Conservation (phyloP, 1,284 basidiomycete species). For the Ganoderma boninense region DNA sequence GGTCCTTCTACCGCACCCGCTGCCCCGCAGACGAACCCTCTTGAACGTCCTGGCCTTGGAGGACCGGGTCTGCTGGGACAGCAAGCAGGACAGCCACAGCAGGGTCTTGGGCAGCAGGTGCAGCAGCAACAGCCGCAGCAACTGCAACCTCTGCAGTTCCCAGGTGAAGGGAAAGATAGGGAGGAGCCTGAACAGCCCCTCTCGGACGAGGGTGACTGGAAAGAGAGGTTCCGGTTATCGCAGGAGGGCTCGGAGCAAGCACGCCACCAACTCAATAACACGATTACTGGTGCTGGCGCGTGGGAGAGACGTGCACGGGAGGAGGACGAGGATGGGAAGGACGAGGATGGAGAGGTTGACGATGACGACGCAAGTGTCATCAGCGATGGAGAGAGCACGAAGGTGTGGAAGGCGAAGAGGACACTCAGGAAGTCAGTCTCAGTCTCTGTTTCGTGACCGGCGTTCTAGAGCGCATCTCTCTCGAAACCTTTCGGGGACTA, state of each 20-base stretch:
- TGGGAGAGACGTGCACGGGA: conserved; percentile 52
- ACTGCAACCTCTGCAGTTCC: conserved; percentile 30
- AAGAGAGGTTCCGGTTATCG: conserved; percentile 71
- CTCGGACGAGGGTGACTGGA: conserved; percentile 87
- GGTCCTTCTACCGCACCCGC: conserved; percentile 59
- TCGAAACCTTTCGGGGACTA: conserved; percentile 27
- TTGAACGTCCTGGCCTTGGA: conserved; percentile 61
- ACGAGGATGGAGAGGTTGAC: conserved; percentile 49
- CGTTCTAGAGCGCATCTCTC: conserved; percentile 24
- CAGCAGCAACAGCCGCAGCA: conserved; percentile 38
- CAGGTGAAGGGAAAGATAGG: conserved; percentile 50
- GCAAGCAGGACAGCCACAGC: conserved; percentile 46
- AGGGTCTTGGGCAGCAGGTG: conserved; percentile 28
- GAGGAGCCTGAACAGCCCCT: conserved; percentile 64
- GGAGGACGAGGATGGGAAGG: conserved; percentile 63
- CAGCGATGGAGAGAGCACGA: conserved; percentile 71
- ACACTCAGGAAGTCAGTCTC: conserved; percentile 85
- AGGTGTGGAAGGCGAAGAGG: conserved; percentile 85
- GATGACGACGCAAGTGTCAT: conserved; percentile 68
- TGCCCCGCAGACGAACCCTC: conserved; percentile 50
- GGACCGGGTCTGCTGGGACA: conserved; percentile 49
- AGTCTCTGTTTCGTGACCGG: conserved; percentile 55
- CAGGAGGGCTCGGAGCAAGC: conserved; percentile 61
- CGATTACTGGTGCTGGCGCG: conserved; percentile 41
- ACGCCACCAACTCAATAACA: conserved; percentile 36